Base-by-base conservation (phyloP, 306 rosid species). In the Inga oerstediana region DNA sequence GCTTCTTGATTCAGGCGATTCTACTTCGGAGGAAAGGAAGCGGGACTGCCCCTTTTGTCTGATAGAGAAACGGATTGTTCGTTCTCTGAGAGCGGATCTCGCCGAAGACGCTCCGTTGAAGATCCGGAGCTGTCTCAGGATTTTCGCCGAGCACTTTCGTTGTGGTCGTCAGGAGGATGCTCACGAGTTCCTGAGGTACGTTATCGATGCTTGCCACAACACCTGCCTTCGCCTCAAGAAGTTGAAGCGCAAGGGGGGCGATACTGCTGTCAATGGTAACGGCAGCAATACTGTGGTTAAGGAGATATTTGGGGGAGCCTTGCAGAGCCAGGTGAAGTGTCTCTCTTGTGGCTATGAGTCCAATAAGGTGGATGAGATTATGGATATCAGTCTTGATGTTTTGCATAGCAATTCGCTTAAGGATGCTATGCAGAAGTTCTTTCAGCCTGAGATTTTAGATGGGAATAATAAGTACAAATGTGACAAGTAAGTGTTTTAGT, bases 241-340 rank as follows among this genome's bases (percentile, higher is more conserved):
- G 90, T 83, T 91, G 35, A 91, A 84, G 62, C 88, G 91, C 14
- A 91, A 79, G 61, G 88, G 82, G 37, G 71, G 15, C 68, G 41
- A 74, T 46, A 52, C 37, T 6, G 7, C 32, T 3, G 81, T 39
- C 2, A 79, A 46, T 66, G 82, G 72, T 20, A 64, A 67, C 6
- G 70, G 76, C 4, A 45, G 81, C 4, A 51, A 81, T 2, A 86
- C 97, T 3, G 94, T 91, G 75, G 98, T 97, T 66, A 94, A 89
- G 90, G 97, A 94, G 43, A 97, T 97, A 16, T 97, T 97, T 30
- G 99, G 99, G 20, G 99, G 99, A 43, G 90, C 98, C 32, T 87
- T 97, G 92, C 98, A 94, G 97, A 97, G 98, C 82, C 99, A 97
- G 97, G 98, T 97, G 90, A 97, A 92, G 88, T 97, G 99, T 82